Base-by-base conservation (phyloP, 306 rosid genomes). In the Prunus mira region DNA sequence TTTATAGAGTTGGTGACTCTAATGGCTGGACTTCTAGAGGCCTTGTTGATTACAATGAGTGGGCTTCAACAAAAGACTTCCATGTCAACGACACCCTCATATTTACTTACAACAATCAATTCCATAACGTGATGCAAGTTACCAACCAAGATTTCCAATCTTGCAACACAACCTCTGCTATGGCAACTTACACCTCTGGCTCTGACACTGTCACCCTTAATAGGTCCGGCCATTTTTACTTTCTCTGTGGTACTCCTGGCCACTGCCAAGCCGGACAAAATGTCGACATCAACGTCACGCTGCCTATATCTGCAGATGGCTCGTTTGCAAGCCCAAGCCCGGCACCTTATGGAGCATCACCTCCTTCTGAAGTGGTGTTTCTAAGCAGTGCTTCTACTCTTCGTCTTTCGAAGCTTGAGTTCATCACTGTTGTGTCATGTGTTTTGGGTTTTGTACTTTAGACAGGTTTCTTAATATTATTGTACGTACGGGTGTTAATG, bases 31-130 rank as follows among this genome's bases (percentile, higher is more conserved):
- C 82, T 32, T 32, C 38, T 32, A 32, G 38, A 32, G 7, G 20
- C 19, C 69, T 65, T 56, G 77, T 74, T 15, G 46, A 84, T 71
- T 84, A 84, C 51, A 60, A 22, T 34, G 47, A 38, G 8, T 84
- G 87, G 87, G 80, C 87, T 69, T 80, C 78, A 5, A 61, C 77
- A 47, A 69, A 78, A 15, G 10, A 30, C 45, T 69, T 84, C 43
- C 38, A 32, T 1, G 38, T 32, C 38, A 32, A 32, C 38, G 38
- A 32, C 38, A 32, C 7, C 38, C 38, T 32, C 38, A 32, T 32
- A 32, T 32, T 32, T 32, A 32, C 7, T 32, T 32, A 5, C 1
- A 5, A 32, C 38, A 32, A 1, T 32, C 7, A 32, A 32, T 32
- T 32, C 38, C 38, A 32, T 32, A 32, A 32, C 1, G 7, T 32